Percentiles rank a stretch among this genome's conserved stretches.
These are phyloP conservation scores for Sporothrix globosa DNA, from an alignment of 2,329 filamentous ascomycete genomes.

Conservation along the genomic window DNA sequence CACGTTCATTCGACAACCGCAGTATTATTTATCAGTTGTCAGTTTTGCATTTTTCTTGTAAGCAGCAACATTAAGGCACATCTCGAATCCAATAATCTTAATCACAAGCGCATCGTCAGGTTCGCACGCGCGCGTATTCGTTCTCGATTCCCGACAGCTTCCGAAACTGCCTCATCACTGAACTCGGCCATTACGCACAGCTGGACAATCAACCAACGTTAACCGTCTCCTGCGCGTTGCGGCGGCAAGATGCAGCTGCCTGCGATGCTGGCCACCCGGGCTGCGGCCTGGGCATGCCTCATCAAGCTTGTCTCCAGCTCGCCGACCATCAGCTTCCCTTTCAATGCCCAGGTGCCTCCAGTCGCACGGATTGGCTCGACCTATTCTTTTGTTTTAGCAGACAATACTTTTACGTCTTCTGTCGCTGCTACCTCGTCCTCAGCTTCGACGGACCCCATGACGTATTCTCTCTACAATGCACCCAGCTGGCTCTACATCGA, in stretches of 20 bases:
- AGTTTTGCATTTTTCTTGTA: not conserved
- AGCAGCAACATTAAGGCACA: slow-evolving; percentile 9
- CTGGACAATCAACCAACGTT: not conserved
- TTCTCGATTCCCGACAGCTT: not conserved
- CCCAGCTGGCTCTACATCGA: slow-evolving; percentile 79
- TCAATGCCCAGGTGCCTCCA: slow-evolving; percentile 83
- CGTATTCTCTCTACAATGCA: slow-evolving; percentile 66
- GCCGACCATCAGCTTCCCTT: slow-evolving; percentile 64
- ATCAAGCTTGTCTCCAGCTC: slow-evolving; percentile 39
- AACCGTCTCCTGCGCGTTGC: not conserved
- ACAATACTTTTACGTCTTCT: slow-evolving; percentile 68
- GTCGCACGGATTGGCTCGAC: slow-evolving; percentile 69
- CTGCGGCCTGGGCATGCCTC: slow-evolving; percentile 31
- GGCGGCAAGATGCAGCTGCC: slow-evolving; percentile 30
- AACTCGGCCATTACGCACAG: not conserved
- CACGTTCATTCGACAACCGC: not conserved
- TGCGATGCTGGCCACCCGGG: slow-evolving; percentile 28
- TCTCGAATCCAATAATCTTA: not conserved
- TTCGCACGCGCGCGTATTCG: not conserved
- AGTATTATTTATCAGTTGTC: not conserved
- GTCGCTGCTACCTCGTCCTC: slow-evolving; percentile 49
- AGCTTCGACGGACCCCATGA: slow-evolving; percentile 52
- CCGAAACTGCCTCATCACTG: not conserved
- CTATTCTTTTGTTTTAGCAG: slow-evolving; percentile 73
- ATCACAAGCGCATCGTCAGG: not conserved